Base-by-base conservation (phyloP, 2,329 filamentous ascomycete species). In the Cordyceps fumosorosea region DNA sequence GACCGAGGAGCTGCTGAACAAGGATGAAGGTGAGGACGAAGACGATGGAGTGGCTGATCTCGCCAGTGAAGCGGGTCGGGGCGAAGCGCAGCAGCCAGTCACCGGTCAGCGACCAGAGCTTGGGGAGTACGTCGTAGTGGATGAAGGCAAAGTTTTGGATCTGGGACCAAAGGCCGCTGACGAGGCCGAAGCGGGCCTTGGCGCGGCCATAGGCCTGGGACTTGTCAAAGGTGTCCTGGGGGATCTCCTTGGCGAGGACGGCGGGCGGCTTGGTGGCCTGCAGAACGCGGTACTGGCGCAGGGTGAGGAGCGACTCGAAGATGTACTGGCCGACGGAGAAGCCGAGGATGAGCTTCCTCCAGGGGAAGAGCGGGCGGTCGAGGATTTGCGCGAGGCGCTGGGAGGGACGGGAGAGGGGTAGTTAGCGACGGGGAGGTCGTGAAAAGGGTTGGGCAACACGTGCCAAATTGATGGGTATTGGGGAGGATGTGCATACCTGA, bases 201-300 rank as follows among this genome's bases (percentile, higher is more conserved):
- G 93, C 93, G 70, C 95, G 90, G 71, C 93, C 93, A 75, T 99
- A 99, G 70, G 89, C 90, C 84, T 96, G 93, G 73, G 89, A 92
- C 76, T 97, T 96, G 77, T 98, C 92, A 74, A 92, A 97, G 63
- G 93, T 93, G 71, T 93, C 86, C 72, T 93, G 86, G 37, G 91
- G 88, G 64, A 99, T 90, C 75, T 98, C 93, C 69, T 90, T 88
- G 70, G 91, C 84, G 62, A 99, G 84, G 55, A 96, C 91, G 76
- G 91, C 89, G 63, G 95, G 95, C 11, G 91, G 86, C 66, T 86
- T 89, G 14, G 84, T 91, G 67, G 86, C 86, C 73, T 93, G 86
- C 64, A 98, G 83, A 62, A 97, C 86, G 67, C 87, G 85, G 75
- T 97, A 98, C 76, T 99, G 95, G 63, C 95, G 91, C 68, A 91